Evolutionary conservation across 2,329 filamentous ascomycete genomes (phyloP), one percentile per base, ranked within the genome.

Genomic region (Trichophyton rubrum): DNA sequence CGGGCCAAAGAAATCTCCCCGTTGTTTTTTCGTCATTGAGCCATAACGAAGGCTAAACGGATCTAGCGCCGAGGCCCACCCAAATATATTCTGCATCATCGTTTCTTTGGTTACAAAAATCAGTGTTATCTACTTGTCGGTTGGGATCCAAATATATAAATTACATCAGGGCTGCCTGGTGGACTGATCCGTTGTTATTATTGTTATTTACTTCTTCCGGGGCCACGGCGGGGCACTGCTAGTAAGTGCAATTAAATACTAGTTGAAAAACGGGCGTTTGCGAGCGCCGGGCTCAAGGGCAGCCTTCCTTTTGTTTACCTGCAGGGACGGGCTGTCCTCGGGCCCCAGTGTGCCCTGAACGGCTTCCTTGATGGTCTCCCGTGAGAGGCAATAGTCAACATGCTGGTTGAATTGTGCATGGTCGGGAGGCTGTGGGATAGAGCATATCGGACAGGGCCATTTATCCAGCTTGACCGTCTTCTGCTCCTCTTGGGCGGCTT

Each of bases 401-500:
- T 99, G 93, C 61, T 87, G 83, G 66, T 99, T 99, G 74, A 97
- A 95, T 0, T 75, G 77, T 53, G 80, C 80, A 70, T 96, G 90
- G 57, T 92, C 81, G 0, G 90, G 82, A 0, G 78, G 68, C 68
- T 96, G 91, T 0, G 89, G 85, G 15, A 86, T 79, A n/a, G 77
- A 75, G 71, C 93, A 99, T 51, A 97, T 88, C 0, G 93, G 93
- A 71, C 93, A 99, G 41, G 86, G 81, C 91, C 91, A 97, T 71
- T 57, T 60, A 5, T 66, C 63, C 27, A 56, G 22, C 17, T 20
- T n/a, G 15, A 61, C 53, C 8, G 49, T 55, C 9, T 60, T 24
- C 2, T 56, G 57, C 47, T 62, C 47, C 7, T 61, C 51, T 17
- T 61, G 74, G 59, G 75, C 71, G 8, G 70, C 68, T 3, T 66